Percentiles rank a stretch among this genome's conserved stretches.
phyloP scores from a whole-genome alignment of 768 basidiomycete species.

The Kwoniella heveanensis region DNA sequence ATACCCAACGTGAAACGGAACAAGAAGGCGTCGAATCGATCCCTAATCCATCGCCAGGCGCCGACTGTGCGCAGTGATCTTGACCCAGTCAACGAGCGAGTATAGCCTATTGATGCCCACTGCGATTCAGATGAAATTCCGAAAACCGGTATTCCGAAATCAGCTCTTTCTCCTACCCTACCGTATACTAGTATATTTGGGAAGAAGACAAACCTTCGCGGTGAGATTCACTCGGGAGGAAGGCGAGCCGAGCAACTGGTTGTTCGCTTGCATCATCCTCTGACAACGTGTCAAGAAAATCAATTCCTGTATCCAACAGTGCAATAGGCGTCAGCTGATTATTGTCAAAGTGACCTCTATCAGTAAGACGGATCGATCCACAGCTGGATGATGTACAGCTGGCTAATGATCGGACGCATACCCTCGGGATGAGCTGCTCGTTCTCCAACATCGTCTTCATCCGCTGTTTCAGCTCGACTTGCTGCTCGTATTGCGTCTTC shows the following conservation, averaged over 20 bases:
- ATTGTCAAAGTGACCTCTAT: too few relatives aligned
- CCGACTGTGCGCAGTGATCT: slow-evolving; percentile 55
- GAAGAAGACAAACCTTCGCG: slow-evolving; percentile 67
- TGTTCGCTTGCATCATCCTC: slow-evolving; percentile 57
- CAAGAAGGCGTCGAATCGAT: slow-evolving; percentile 60
- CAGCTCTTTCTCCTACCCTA: too few relatives aligned
- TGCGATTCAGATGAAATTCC: slow-evolving; percentile 6
- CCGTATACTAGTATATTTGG: slow-evolving; percentile 6
- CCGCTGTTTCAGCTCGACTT: slow-evolving; percentile 55
- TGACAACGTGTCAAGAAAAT: slow-evolving; percentile 56
- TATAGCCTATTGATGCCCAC: slow-evolving; percentile 57
- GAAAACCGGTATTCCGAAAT: too few relatives aligned
- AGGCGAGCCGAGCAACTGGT: slow-evolving; percentile 75
- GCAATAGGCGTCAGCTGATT: slow-evolving; percentile 1
- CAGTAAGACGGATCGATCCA: too few relatives aligned
- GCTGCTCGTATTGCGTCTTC: slow-evolving; percentile 55
- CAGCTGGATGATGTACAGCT: too few relatives aligned
- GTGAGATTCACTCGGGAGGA: slow-evolving; percentile 90
- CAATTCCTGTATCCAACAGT: slow-evolving; percentile 38
- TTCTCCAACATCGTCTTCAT: slow-evolving; percentile 57
- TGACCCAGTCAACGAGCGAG: slow-evolving; percentile 63
- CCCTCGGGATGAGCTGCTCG: slow-evolving; percentile 55
- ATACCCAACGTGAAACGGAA: slow-evolving; percentile 69
- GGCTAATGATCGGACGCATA: slow-evolving; percentile 1
- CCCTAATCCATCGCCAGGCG: slow-evolving; percentile 50